These are phyloP conservation scores for Fonsecaea nubica DNA, from an alignment of 2,329 filamentous ascomycete genomes.

Conservation along the genomic window DNA sequence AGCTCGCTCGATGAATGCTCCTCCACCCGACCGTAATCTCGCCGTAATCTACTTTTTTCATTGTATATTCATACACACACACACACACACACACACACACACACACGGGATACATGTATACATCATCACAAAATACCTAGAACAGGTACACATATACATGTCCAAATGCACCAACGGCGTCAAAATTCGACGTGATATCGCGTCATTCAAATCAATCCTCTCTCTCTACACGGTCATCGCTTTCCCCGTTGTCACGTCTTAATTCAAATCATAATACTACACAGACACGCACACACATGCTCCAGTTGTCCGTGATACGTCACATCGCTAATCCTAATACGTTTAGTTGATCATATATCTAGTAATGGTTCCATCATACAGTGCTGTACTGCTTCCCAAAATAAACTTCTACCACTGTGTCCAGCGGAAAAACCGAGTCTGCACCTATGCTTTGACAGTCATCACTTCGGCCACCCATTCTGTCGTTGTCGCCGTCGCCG, in stretches of 20 bases:
- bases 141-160: too few relatives aligned
- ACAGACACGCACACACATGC: not conserved
- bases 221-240: not conserved
- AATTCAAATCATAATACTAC: not conserved
- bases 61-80: too few relatives aligned
- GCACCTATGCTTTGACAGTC: constrained; percentile 5
- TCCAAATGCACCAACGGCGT: too few relatives aligned
- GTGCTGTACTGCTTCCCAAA: not conserved
- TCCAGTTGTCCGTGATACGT: not conserved
- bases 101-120: too few relatives aligned
- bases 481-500: not conserved
- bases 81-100: too few relatives aligned
- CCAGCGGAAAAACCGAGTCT: not conserved
- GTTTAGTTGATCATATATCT: not conserved
- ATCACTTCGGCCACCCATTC: constrained; percentile 26
- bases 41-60: too few relatives aligned
- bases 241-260: not conserved
- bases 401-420: not conserved
- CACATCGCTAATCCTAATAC: not conserved
- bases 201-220: too few relatives aligned
- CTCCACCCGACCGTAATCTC: too few relatives aligned
- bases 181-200: too few relatives aligned
- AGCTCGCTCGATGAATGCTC: too few relatives aligned
- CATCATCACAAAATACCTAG: too few relatives aligned
- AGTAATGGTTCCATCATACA: not conserved